phyloP scores from a whole-genome alignment of 1,284 basidiomycete genomes.

The Apiotrichum montevideense region DNA sequence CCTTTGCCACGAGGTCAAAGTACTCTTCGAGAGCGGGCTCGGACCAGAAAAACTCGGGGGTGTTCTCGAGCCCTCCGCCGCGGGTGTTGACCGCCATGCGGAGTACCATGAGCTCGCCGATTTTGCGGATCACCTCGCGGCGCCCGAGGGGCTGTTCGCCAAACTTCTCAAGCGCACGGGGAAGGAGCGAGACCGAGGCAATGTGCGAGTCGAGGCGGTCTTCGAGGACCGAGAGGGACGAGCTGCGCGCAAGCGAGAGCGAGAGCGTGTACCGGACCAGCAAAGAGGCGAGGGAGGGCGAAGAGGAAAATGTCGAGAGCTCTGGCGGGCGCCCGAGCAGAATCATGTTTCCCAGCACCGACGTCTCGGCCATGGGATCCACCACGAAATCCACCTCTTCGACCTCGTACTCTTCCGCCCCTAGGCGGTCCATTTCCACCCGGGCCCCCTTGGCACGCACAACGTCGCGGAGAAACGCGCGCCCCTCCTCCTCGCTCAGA shows the following conservation, averaged over 20 bases:
- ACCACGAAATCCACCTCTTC: slow-evolving; percentile 86
- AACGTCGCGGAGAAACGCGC: slow-evolving; percentile 60
- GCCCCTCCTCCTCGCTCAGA: slow-evolving; percentile 68
- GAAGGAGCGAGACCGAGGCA: slow-evolving; percentile 68
- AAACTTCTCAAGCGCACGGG: slow-evolving; percentile 64
- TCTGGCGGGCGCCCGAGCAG: slow-evolving; percentile 67
- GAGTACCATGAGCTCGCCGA: slow-evolving; percentile 80
- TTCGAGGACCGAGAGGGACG: slow-evolving; percentile 74
- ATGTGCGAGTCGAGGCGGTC: slow-evolving; percentile 73
- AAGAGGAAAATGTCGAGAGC: slow-evolving; percentile 42
- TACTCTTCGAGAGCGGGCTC: slow-evolving; percentile 81
- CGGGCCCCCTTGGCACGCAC: slow-evolving; percentile 52
- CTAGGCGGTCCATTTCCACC: slow-evolving; percentile 58
- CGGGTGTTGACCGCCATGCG: slow-evolving; percentile 81
- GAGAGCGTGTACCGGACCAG: slow-evolving; percentile 82
- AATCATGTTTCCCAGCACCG: slow-evolving; percentile 80
- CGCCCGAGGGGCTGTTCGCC: slow-evolving; percentile 74
- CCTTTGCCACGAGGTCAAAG: slow-evolving; percentile 72
- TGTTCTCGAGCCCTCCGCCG: slow-evolving; percentile 79
- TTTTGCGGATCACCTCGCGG: slow-evolving; percentile 74
- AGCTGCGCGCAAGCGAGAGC: slow-evolving; percentile 78
- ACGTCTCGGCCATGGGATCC: slow-evolving; percentile 75
- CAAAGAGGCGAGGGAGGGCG: slow-evolving; percentile 51
- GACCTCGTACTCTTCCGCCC: slow-evolving; percentile 61
- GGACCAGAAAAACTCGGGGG: slow-evolving; percentile 79